Conservation (phyloP, 208 protist species). For the Herpetomonas samuelpessoai region DNA sequence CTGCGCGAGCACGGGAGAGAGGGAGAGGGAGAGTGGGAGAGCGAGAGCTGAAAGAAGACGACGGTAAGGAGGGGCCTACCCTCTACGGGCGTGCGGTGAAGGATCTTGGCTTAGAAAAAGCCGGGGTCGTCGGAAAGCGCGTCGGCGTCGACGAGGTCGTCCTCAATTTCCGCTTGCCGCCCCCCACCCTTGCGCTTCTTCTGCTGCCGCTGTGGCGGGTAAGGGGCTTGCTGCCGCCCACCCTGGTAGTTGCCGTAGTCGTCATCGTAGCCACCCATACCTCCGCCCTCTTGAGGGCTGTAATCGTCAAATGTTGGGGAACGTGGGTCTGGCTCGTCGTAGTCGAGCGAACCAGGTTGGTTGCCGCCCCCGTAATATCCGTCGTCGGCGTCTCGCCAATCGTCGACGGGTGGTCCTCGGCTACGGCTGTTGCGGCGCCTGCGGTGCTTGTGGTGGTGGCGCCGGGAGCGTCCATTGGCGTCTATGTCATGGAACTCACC, state of each 20-base stretch:
- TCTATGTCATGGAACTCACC: background rate
- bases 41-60: too few relatives aligned
- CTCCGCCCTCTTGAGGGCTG: background rate
- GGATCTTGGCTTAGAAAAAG: background rate
- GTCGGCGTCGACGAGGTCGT: constrained; percentile 12
- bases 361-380: constrained; percentile 11
- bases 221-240: too few relatives aligned
- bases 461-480: constrained; percentile 3
- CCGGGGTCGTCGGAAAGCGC: constrained; percentile 4
- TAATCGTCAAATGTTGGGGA: background rate
- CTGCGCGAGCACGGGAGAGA: too few relatives aligned
- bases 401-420: background rate
- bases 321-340: background rate
- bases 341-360: too few relatives aligned
- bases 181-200: background rate
- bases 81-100: too few relatives aligned
- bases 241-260: too few relatives aligned
- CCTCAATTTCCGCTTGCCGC: background rate
- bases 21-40: too few relatives aligned
- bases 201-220: too few relatives aligned
- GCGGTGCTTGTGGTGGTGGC: constrained; percentile 21
- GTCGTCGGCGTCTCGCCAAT: constrained; percentile 5
- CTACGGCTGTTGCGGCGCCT: constrained; percentile 15
- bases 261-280: background rate
- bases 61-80: too few relatives aligned